Base-by-base conservation (phyloP, 768 basidiomycete species). In the Suillus cothurnatus region DNA sequence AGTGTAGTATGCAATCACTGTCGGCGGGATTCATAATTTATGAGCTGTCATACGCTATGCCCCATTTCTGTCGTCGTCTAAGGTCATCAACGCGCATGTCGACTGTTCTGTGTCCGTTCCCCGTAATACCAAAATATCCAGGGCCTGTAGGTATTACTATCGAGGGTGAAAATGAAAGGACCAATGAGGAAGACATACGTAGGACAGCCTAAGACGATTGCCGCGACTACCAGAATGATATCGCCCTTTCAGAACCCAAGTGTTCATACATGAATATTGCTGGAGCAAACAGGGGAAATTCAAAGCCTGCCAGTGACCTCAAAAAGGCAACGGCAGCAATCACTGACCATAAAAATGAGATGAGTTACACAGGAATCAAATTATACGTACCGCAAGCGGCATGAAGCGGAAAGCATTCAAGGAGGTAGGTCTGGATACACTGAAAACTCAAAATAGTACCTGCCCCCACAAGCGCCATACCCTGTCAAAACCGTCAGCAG, bases 201-300 rank as follows among this genome's bases (percentile, higher is more conserved):
- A 8, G 89, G 89, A 66, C 86, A 85, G 21, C 90, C 89, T 17
- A 92, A 74, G 1, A 74, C 81, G 61, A 92, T 84, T 1, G 88
- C 80, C 3, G 84, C 67, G 15, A 72, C 81, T 0, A 90, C 90
- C 9, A 93, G 79, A 6, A 93, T 79, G 0, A 90, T 89, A 67
- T 87, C 77, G 8, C 88, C 89, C 66, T 87, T 89, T 0, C 91
- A 91, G 64, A 88, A 90, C 5, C 90, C 92, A 1, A 93, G 78
- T 14, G 79, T 77, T 79, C 73, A 74, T 85, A 93, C 86, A 92
- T n/a, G n/a, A n/a, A n/a, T n/a, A n/a, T 89, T 38, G 83, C 78
- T n/a, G 89, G 87, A 3, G 87, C 90, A 68, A 93, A 93, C 17
- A 93, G 76, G 4, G 92, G 93, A 71, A 94, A 93, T 1, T 83